A percentile compares a stretch with the other conserved stretches of the same genome.
These are phyloP conservation scores for Punica granatum DNA, from an alignment of 345 rosid species.

Conservation along the genomic window DNA sequence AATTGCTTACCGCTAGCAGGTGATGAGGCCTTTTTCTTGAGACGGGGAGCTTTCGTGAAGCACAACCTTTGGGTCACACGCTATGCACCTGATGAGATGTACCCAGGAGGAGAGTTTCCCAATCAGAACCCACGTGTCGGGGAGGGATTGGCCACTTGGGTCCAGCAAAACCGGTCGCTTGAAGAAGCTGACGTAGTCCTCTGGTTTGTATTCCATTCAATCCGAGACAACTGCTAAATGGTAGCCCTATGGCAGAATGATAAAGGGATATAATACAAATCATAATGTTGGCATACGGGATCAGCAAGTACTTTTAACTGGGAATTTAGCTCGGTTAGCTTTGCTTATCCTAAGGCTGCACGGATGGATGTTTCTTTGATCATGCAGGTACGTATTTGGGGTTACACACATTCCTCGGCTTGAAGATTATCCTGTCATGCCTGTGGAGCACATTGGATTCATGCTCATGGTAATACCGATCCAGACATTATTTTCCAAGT, in stretches of 20 bases:
- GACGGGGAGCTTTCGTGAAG: constrained; percentile 66
- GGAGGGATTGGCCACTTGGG: constrained; percentile 75
- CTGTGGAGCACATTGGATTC: constrained; percentile 60
- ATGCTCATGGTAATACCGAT: constrained; percentile 40
- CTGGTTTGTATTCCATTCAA: constrained; percentile 28
- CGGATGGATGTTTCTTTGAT: background rate
- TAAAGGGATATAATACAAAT: too few species aligned
- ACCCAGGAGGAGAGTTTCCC: constrained; percentile 77
- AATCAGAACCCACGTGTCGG: constrained; percentile 71
- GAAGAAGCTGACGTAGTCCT: constrained; percentile 69
- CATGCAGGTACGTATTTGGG: constrained; percentile 60
- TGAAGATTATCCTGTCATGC: too few species aligned
- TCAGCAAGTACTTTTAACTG: background rate
- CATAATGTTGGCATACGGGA: background rate
- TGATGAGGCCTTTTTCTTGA: constrained; percentile 53
- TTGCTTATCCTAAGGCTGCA: background rate
- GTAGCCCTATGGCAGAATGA: too few species aligned
- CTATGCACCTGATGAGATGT: constrained; percentile 47
- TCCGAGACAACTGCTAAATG: background rate
- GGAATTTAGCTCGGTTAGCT: background rate
- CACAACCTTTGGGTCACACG: constrained; percentile 77
- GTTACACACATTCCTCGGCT: constrained; percentile 62
- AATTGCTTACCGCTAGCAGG: constrained; percentile 72
- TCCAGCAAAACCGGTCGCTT: constrained; percentile 53
- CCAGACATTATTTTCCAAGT: background rate